Evolutionary conservation across 768 basidiomycete genomes (phyloP).

Genomic region (Phylloporus rhodoxanthus): DNA sequence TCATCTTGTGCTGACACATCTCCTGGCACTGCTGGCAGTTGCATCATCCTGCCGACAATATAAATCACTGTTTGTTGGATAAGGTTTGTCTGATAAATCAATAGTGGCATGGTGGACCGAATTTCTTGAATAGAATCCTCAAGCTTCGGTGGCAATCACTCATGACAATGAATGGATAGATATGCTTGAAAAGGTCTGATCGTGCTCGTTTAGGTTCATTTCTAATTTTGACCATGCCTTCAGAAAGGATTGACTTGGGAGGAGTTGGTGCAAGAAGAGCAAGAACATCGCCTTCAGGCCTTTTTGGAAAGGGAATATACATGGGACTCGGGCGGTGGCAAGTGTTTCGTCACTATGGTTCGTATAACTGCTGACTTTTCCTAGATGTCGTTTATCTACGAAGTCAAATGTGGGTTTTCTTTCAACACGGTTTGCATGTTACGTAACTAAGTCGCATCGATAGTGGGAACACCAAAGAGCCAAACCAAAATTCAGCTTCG

Average conservation of each 20-base stretch:
- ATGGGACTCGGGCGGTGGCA: not conserved
- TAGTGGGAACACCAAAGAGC: not conserved
- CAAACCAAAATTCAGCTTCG: not conserved
- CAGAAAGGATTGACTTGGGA: not conserved
- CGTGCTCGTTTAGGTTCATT: not conserved
- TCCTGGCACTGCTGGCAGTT: slow-evolving; percentile 3
- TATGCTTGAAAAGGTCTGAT: slow-evolving; percentile 2
- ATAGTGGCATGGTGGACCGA: not conserved
- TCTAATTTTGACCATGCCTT: not conserved
- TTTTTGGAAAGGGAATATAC: not conserved
- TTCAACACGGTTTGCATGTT: not conserved
- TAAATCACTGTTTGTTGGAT: slow-evolving; percentile 8
- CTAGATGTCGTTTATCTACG: slow-evolving; percentile 3
- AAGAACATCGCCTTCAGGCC: not conserved
- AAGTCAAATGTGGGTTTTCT: not conserved
- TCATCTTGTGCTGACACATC: not conserved
- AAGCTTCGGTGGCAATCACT: slow-evolving; percentile 2
- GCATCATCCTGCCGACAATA: slow-evolving; percentile 3
- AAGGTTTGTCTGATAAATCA: not conserved
- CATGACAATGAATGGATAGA: slow-evolving; percentile 10
- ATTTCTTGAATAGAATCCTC: not conserved
- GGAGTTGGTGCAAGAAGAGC: not conserved
- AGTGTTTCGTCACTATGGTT: not conserved
- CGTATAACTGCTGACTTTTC: not conserved
- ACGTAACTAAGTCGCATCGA: not conserved